Evolutionary conservation across 2,329 filamentous ascomycete species (phyloP).

Genomic region (Cercospora brassicicola): DNA sequence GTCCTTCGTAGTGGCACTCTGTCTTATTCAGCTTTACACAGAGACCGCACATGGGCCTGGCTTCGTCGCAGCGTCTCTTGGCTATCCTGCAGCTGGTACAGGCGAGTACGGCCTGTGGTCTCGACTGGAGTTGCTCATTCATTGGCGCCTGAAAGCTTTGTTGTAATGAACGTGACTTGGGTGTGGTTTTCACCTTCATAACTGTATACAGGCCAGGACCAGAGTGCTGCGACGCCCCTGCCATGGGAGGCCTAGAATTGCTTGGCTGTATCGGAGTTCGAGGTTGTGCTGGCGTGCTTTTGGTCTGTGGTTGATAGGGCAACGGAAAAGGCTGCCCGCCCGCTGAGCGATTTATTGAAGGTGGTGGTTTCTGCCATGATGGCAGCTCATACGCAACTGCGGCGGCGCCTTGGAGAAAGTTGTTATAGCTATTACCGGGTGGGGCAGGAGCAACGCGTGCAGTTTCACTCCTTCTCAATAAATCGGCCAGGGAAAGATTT

Average conservation of each 20-base stretch:
- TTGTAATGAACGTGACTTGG: slow-evolving; percentile 6
- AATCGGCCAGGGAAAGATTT: slow-evolving; percentile 31
- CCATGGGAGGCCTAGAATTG: slow-evolving; percentile 3
- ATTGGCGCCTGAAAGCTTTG: slow-evolving; percentile 7
- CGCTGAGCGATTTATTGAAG: slow-evolving; percentile 10
- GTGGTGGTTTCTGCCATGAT: slow-evolving; percentile 33
- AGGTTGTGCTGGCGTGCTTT: background rate
- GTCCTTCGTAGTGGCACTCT: slow-evolving; percentile 21
- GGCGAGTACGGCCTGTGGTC: slow-evolving; percentile 5
- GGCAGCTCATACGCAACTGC: slow-evolving; percentile 32
- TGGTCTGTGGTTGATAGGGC: slow-evolving; percentile 27
- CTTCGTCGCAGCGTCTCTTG: slow-evolving; percentile 24
- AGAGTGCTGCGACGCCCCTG: slow-evolving; percentile 5
- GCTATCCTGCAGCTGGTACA: slow-evolving; percentile 16
- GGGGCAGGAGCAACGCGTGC: slow-evolving; percentile 20
- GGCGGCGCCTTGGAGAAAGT: slow-evolving; percentile 14
- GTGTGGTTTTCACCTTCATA: slow-evolving; percentile 23
- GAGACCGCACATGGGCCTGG: slow-evolving; percentile 16
- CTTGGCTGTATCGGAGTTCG: background rate
- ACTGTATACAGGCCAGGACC: slow-evolving; percentile 30
- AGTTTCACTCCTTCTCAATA: slow-evolving; percentile 31
- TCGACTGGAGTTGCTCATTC: slow-evolving; percentile 2
- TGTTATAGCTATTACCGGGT: slow-evolving; percentile 5
- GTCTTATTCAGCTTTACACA: slow-evolving; percentile 15
- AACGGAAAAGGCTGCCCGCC: slow-evolving; percentile 24